Evolutionary conservation across 2,329 filamentous ascomycete genomes (phyloP), one percentile per base, ranked within the genome.

Genomic region (Trichophyton equinum): DNA sequence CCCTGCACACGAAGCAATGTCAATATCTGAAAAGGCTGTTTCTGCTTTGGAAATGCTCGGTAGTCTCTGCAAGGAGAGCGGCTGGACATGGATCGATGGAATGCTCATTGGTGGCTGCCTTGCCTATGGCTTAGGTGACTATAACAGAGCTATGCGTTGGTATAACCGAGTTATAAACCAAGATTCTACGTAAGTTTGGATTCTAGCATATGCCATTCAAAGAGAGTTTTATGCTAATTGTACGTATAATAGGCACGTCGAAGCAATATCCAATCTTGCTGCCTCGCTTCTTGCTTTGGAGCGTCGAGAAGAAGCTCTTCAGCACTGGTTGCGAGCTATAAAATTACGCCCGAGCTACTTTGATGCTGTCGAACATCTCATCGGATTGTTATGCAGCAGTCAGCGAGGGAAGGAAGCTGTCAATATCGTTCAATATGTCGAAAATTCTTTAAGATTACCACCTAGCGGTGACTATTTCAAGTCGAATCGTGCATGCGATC

Each of bases 351-450:
- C 94, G 0, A 88, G 85, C 69, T 95, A 95, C 74, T 88, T 99
- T 61, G 94, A 99, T 75, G 91, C 94, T 6, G 90, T 94, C 2
- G 94, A 99, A 71, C 91, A 97, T 76, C 81, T 99, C 1, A 88
- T 97, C 33, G 90, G 91, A 0, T 78, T 97, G 55, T 74, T 97
- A 18, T 96, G 92, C 70, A 84, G 82, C 57, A 89, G 85, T 63
- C 87, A 95, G 62, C 83, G 91, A 64, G 88, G 85, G 57, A 85
- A 82, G 67, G 90, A 97, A 70, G 94, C 94, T 6, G 85, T 99
- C 62, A 84, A 87, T 57, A 85, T 96, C 58, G 96, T 99, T 66
- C 84, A 88, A 65, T 88, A 85, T 69, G 85, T 99, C 6, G 91
- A 99, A 73, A 81, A 81, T 2, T 83, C 85, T 5, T 76, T 96